These are phyloP conservation scores for Gymnopilus dilepis DNA, from an alignment of 768 basidiomycete genomes.

Conservation along the genomic window DNA sequence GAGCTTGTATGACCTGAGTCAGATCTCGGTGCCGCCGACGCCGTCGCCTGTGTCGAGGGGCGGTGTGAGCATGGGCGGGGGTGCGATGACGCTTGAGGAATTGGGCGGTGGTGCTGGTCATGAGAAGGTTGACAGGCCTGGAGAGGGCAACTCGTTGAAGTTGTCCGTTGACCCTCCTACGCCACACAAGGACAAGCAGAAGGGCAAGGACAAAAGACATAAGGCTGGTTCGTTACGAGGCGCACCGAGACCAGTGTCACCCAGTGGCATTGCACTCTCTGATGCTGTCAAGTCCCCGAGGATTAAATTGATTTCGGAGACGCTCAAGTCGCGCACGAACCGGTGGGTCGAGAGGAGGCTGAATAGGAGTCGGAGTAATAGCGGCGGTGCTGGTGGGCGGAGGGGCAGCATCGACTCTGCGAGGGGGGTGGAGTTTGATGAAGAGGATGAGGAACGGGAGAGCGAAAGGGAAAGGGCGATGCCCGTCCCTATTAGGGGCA, in stretches of 20 bases:
- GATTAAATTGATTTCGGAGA: constrained; percentile 49
- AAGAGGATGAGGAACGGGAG: background rate
- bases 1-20: constrained; percentile 60
- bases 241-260: background rate
- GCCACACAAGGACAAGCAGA: constrained; percentile 37
- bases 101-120: background rate
- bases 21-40: constrained; percentile 49
- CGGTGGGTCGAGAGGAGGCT: constrained; percentile 67
- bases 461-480: background rate
- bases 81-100: constrained; percentile 10
- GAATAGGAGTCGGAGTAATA: constrained; percentile 23
- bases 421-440: background rate
- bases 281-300: constrained; percentile 32
- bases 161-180: constrained; percentile 51
- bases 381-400: background rate
- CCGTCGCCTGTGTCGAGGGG: constrained; percentile 34
- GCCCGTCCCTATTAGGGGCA: constrained; percentile 3
- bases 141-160: constrained; percentile 29
- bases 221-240: background rate
- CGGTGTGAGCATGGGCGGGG: background rate
- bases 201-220: background rate
- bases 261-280: background rate
- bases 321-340: constrained; percentile 60
- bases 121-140: too few relatives aligned
- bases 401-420: background rate